These are phyloP conservation scores for Verticillium isaacii DNA, from an alignment of 2,329 filamentous ascomycete species.

Conservation along the genomic window DNA sequence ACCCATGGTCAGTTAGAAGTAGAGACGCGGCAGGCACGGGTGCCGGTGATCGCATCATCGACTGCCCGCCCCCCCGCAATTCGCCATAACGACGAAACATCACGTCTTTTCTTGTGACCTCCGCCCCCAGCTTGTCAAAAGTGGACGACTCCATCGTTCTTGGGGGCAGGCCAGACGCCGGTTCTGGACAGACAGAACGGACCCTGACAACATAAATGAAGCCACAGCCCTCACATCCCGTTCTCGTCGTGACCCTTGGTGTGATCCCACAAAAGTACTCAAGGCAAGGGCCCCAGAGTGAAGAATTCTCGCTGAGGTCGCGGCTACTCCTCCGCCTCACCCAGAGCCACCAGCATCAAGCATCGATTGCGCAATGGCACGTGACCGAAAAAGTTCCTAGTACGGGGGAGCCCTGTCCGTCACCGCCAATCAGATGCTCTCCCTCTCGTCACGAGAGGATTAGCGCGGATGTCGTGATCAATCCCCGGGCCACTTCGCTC, in stretches of 20 bases:
- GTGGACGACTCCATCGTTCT: background rate
- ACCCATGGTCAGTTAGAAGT: background rate
- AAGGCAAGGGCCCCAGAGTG: background rate
- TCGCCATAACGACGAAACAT: background rate
- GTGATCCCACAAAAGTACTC: background rate
- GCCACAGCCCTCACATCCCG: background rate
- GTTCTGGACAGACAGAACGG: background rate
- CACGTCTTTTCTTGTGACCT: background rate
- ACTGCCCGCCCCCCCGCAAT: background rate
- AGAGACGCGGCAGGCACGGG: background rate
- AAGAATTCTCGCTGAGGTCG: background rate
- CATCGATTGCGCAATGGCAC: constrained; percentile 10
- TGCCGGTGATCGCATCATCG: background rate
- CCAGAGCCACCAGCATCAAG: background rate
- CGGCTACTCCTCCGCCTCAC: background rate
- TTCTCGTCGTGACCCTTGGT: background rate
- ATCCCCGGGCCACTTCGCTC: background rate
- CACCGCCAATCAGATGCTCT: constrained; percentile 29
- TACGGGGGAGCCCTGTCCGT: constrained; percentile 8
- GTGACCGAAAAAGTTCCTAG: constrained; percentile 8
- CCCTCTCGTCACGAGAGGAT: constrained; percentile 38
- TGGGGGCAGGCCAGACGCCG: background rate
- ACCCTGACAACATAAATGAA: background rate
- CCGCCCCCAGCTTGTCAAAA: background rate
- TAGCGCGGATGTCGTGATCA: constrained; percentile 51